Evolutionary conservation across 2,329 filamentous ascomycete genomes (phyloP), one percentile per base, ranked within the genome.

Genomic region (Neonectria neomacrospora): DNA sequence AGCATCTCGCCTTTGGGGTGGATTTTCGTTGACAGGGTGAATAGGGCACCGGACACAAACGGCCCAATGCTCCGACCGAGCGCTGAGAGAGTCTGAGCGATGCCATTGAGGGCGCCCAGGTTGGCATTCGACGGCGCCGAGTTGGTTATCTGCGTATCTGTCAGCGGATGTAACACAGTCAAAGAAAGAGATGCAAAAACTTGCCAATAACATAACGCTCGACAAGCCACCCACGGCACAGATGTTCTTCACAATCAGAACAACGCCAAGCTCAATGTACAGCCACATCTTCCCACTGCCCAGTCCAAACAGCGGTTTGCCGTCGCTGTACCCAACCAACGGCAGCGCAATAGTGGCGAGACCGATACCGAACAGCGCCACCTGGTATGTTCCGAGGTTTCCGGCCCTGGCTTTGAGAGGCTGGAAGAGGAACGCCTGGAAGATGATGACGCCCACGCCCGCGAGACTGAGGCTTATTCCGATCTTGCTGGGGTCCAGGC

Each of bases 31-130:
- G 93, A 90, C 1, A 95, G 81, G 0, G 93, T 93, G 77, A 97
- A 99, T 0, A 99, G 82, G 0, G 90, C 90, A 0, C 96, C 96
- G 0, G 94, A 96, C 0, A 97, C 82, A 68, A 98, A 94, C 0
- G 96, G 96, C 0, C 96, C 96, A 0, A 93, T 86, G 45, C 94
- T 94, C 63, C 96, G 89, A 9, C 96, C 96, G 0, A 92, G 93
- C 0, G 96, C 96, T 0, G 93, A 97, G 0, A 99, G 87, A 0
- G 94, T 97, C 78, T 99, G 96, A 0, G 96, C 96, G 32, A 98
- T 86, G 10, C 96, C 96, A 74, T 99, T 97, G 26, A 99, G 84
- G 0, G 93, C 94, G 3, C 96, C 96, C 0, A 99, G 86, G 0
- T 92, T 94, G 5, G 91, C 89, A 76, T 95, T 88, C 8, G 94